These are phyloP conservation scores for Aspergillus pseudonomiae DNA, from an alignment of 2,329 filamentous ascomycete species.

Conservation along the genomic window DNA sequence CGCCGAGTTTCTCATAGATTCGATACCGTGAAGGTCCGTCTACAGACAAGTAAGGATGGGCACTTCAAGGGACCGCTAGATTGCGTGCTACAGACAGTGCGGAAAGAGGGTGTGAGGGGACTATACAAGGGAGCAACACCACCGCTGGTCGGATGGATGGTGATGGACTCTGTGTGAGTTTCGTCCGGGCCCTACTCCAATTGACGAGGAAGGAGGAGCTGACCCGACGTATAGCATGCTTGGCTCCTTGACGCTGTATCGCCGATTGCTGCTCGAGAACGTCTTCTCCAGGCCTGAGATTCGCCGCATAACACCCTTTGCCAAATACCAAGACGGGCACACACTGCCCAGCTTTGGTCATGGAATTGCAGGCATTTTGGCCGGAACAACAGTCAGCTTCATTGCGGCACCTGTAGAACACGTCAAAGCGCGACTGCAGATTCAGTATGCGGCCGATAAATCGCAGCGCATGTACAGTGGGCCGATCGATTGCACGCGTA, in stretches of 20 bases:
- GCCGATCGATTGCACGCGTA: slow-evolving; percentile 78
- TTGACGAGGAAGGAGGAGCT: slow-evolving; percentile 19
- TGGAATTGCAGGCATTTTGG: slow-evolving; percentile 82
- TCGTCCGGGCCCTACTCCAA: neutral
- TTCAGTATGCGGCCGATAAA: slow-evolving; percentile 86
- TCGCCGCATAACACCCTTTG: slow-evolving; percentile 41
- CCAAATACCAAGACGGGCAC: slow-evolving; percentile 39
- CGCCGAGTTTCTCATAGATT: slow-evolving; percentile 57
- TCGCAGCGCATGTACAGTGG: slow-evolving; percentile 78
- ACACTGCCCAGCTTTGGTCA: slow-evolving; percentile 78
- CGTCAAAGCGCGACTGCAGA: slow-evolving; percentile 88
- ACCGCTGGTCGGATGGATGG: slow-evolving; percentile 95
- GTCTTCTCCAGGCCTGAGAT: slow-evolving; percentile 65
- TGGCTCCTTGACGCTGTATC: slow-evolving; percentile 87
- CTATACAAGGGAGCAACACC: slow-evolving; percentile 95
- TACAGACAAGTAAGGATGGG: slow-evolving; percentile 78
- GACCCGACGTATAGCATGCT: slow-evolving; percentile 65
- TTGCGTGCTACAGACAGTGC: slow-evolving; percentile 80
- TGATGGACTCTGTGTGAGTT: slow-evolving; percentile 78
- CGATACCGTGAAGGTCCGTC: slow-evolving; percentile 93
- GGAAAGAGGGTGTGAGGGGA: slow-evolving; percentile 80
- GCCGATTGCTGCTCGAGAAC: slow-evolving; percentile 77
- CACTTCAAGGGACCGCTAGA: slow-evolving; percentile 86
- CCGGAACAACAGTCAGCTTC: slow-evolving; percentile 87
- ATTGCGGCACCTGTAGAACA: slow-evolving; percentile 94